Evolutionary conservation across 1,139 yeast species (phyloP).

Genomic region (Lodderomyces jiufengensis): DNA sequence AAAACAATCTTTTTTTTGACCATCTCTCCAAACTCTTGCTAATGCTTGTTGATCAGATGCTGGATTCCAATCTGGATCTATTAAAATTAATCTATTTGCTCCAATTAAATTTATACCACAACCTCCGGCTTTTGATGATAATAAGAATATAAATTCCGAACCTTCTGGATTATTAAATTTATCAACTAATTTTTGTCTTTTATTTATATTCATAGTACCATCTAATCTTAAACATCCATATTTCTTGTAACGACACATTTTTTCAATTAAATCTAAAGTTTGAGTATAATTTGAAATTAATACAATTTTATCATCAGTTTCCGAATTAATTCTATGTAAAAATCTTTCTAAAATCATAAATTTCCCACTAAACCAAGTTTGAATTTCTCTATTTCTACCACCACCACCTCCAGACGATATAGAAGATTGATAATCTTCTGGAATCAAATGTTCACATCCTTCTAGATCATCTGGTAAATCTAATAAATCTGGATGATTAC

Average conservation of each 20-base stretch:
- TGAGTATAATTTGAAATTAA: slow-evolving; percentile 92
- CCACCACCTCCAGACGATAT: slow-evolving; percentile 18
- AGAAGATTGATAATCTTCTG: slow-evolving; percentile 62
- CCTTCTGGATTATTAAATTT: slow-evolving; percentile 87
- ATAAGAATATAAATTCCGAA: slow-evolving; percentile 78
- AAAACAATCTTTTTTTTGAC: slow-evolving; percentile 94
- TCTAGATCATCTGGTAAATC: slow-evolving; percentile 73
- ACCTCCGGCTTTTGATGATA: slow-evolving; percentile 98
- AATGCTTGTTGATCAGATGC: slow-evolving; percentile 98
- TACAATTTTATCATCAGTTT: slow-evolving; percentile 92
- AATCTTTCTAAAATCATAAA: slow-evolving; percentile 70
- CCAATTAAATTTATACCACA: slow-evolving; percentile 97
- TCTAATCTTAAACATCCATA: slow-evolving; percentile 85
- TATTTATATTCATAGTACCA: slow-evolving; percentile 89
- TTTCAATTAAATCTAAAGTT: slow-evolving; percentile 86
- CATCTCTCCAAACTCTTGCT: slow-evolving; percentile 99
- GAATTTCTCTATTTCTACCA: slow-evolving; percentile 50
- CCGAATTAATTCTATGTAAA: slow-evolving; percentile 66
- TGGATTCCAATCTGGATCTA: slow-evolving; percentile 99
- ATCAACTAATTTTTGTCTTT: slow-evolving; percentile 91
- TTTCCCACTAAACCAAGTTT: slow-evolving; percentile 59
- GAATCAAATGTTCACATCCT: slow-evolving; percentile 63
- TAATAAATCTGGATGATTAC: slow-evolving; percentile 89
- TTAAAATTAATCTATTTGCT: slow-evolving; percentile 81
- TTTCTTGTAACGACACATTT: slow-evolving; percentile 67